Evolutionary conservation across 495 filamentous ascomycete species (phyloP), one percentile per base, ranked within the genome.

Genomic region (Penicillium bialowiezense): DNA sequence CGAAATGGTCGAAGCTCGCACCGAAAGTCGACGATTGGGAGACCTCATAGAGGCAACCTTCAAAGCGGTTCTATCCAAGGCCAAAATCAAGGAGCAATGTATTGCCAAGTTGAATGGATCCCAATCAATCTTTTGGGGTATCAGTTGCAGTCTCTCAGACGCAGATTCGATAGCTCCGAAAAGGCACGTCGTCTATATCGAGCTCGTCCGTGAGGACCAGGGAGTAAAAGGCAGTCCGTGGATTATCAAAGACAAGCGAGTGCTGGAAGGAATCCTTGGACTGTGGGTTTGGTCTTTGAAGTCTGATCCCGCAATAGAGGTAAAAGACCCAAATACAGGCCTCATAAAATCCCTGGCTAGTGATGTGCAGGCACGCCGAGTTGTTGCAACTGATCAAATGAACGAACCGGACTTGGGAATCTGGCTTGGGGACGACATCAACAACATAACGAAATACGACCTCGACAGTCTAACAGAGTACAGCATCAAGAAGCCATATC

Each of bases 211-310:
- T n/a, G n/a, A 40, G 14, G 37, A 40, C 24, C 13, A 1, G 4
- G 10, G 7, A 2, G n/a, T 13, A 8, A 14, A 4, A 37, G 38
- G 38, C 7, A 41, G 21, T 5, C 19, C 21, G 13, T 48, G 41
- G 41, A 13, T 21, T 20, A 26, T 34, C 7, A 34, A 44, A 34
- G n/a, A 20, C 17, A 20, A 28, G 9, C 24, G 9, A n/a, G 35
- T 47, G 28, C 26, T 53, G 12, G 50, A 53, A 53, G 50, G 34
- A 0, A 14, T 53, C n/a, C 29, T 53, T 10, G 50, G 50, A 9
- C 29, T 53, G 3, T 53, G 50, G 50, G 29, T 29, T 3, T 53
- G 43, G 50, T 47, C 50, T 2, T 35, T 46, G 20, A 53, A 48
- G 17, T 45, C 31, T 23, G 42, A 45, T 24, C 42, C 31, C 5